Evolutionary conservation across 1,139 yeast genomes (phyloP), one percentile per base, ranked within the genome.

Genomic region (Pichia sorboxylosa): DNA sequence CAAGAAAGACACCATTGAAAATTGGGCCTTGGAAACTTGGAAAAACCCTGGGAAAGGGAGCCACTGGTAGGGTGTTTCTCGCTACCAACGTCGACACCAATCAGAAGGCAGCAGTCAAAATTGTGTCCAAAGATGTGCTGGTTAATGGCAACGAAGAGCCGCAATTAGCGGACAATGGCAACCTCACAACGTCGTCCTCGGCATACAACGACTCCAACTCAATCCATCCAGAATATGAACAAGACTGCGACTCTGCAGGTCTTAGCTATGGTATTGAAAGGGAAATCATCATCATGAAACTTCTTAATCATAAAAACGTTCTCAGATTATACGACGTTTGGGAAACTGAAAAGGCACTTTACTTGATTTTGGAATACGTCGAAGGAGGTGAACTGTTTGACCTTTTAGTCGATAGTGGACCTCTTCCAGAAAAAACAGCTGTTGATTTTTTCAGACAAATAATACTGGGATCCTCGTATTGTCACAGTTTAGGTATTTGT

Each of bases 301-400:
- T 90, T 39, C 73, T 92, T 30, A 82, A 84, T 41, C 98, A 90
- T 55, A 87, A 92, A 14, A 90, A 90, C 53, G 92, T 90, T 34
- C 74, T 90, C 80, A 85, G 93, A n/a, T 64, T 90, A 29, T 90
- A 83, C 55, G 99, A 90, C 49, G 99, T 92, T 27, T 90, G 98
- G 98, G 98, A 92, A 57, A 90, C 92, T 49, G 82, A 84, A 48
- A 85, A 92, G 42, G 96, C 87, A 49, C 62, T 90, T 33, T 87
- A 87, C 51, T 69, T 90, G 46, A 92, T 92, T 19, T 61, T 90
- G 40, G 99, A 90, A 59, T 90, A 92, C 57, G 90, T 92, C 32
- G 97, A 92, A 59, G 95, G 96, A 32, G 99, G 99, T 27, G 98
- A 90, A 58, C 63, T 90, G 35, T 90, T 92, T 51, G 96, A 92